These are phyloP conservation scores for Talaromyces albobiverticillius DNA, from an alignment of 2,329 filamentous ascomycete genomes.

Conservation along the genomic window DNA sequence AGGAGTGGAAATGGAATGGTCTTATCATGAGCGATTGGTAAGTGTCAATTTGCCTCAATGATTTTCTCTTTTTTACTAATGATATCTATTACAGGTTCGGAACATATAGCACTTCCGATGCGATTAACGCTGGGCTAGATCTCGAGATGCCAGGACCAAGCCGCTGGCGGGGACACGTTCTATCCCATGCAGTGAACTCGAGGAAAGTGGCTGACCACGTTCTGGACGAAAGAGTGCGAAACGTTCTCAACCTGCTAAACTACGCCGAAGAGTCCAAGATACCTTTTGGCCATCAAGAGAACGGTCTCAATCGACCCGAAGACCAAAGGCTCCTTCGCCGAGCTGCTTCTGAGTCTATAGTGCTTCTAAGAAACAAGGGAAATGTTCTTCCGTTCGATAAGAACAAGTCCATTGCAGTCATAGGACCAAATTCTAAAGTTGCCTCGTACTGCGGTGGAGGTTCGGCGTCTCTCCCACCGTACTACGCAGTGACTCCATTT, in stretches of 20 bases:
- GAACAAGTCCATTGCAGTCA: conserved; percentile 48
- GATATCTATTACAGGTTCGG: conserved; percentile 34
- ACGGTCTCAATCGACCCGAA: conserved; percentile 57
- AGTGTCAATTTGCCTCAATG: background rate
- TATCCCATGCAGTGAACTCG: conserved; percentile 48
- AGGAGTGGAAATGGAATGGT: conserved; percentile 47
- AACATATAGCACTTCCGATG: conserved; percentile 45
- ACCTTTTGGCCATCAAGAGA: conserved; percentile 54
- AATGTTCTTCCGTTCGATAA: conserved; percentile 57
- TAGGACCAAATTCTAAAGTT: conserved; percentile 54
- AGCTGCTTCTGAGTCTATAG: conserved; percentile 66
- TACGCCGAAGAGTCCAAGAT: conserved; percentile 54
- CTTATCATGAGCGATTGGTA: conserved; percentile 48
- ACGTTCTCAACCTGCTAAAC: conserved; percentile 60
- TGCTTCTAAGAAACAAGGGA: conserved; percentile 70
- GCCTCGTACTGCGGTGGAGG: conserved; percentile 59
- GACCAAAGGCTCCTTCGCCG: conserved; percentile 63
- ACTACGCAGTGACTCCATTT: conserved; percentile 45
- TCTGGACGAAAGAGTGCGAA: conserved; percentile 57
- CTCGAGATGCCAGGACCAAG: conserved; percentile 49
- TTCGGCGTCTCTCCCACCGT: conserved; percentile 54
- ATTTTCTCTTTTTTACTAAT: background rate
- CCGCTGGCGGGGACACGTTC: conserved; percentile 39
- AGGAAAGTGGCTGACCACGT: conserved; percentile 57
- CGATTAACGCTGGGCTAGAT: conserved; percentile 45